A percentile compares a stretch with the other conserved stretches of the same genome.
These are phyloP conservation scores for Aspergillus tubingensis DNA, from an alignment of 2,329 filamentous ascomycete genomes.

Conservation along the genomic window DNA sequence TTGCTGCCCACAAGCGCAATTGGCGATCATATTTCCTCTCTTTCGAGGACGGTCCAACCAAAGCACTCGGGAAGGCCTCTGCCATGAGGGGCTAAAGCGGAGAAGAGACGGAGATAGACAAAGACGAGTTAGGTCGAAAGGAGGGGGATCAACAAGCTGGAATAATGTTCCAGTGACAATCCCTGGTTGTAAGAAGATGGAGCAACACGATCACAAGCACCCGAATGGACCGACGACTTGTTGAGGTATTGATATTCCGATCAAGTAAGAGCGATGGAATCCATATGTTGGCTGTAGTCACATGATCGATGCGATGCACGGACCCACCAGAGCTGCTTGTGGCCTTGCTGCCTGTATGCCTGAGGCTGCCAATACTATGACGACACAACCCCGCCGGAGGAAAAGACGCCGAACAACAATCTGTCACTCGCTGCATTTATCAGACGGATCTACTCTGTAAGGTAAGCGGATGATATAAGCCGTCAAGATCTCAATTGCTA, in stretches of 20 bases:
- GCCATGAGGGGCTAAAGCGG: conserved; percentile 31
- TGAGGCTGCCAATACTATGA: conserved; percentile 19
- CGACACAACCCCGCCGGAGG: conserved; percentile 15
- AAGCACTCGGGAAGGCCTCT: conserved; percentile 37
- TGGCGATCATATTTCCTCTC: conserved; percentile 90
- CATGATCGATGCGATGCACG: background rate
- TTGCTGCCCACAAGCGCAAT: conserved; percentile 90
- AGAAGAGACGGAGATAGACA: background rate
- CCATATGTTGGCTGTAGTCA: background rate
- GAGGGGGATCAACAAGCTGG: background rate
- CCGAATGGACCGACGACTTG: background rate
- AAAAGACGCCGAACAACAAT: background rate
- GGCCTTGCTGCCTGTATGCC: background rate
- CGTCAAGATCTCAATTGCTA: background rate
- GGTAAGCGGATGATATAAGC: background rate
- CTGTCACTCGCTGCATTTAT: background rate
- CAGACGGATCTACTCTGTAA: background rate
- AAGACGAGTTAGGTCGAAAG: background rate
- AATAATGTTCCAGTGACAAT: background rate
- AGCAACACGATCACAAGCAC: background rate
- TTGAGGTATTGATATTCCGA: background rate
- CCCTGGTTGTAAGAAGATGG: background rate
- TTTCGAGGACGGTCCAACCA: conserved; percentile 58
- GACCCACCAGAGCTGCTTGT: no score
- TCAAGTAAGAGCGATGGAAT: background rate